phyloP scores from a whole-genome alignment of 2,329 filamentous ascomycete species.

The Penicillium sp. region DNA sequence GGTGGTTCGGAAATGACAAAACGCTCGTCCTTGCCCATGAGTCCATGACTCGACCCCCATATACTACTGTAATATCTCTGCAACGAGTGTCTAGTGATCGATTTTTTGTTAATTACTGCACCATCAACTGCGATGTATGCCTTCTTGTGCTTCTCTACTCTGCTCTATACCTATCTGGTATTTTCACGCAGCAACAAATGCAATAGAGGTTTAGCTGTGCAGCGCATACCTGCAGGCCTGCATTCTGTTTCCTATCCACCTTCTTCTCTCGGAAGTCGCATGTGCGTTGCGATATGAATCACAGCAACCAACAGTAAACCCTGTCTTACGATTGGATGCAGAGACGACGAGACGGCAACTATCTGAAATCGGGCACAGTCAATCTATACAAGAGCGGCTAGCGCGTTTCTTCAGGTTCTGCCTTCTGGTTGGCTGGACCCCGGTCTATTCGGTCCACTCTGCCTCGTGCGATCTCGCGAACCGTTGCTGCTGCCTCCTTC shows the following conservation, averaged over 20 bases:
- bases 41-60: no score
- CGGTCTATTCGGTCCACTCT: background rate
- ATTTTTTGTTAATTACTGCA: no score
- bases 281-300: background rate
- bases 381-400: slow-evolving; percentile 9
- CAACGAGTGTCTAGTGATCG: no score
- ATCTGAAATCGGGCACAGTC: slow-evolving; percentile 2
- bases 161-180: background rate
- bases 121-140: background rate
- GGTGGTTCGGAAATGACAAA: background rate
- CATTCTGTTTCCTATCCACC: background rate
- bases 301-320: slow-evolving; percentile 6
- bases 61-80: no score
- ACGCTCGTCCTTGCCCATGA: background rate
- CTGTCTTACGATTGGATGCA: slow-evolving; percentile 4
- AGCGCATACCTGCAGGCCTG: background rate
- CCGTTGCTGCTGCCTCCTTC: slow-evolving; percentile 2
- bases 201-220: background rate
- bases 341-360: background rate
- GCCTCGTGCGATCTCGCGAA: background rate
- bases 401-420: slow-evolving; percentile 5
- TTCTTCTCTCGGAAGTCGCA: background rate
- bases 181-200: background rate
- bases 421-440: slow-evolving; percentile 8
- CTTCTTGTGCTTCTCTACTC: background rate